Conservation (phyloP, 257 asterid genomes). For the Capsicum pubescens region DNA sequence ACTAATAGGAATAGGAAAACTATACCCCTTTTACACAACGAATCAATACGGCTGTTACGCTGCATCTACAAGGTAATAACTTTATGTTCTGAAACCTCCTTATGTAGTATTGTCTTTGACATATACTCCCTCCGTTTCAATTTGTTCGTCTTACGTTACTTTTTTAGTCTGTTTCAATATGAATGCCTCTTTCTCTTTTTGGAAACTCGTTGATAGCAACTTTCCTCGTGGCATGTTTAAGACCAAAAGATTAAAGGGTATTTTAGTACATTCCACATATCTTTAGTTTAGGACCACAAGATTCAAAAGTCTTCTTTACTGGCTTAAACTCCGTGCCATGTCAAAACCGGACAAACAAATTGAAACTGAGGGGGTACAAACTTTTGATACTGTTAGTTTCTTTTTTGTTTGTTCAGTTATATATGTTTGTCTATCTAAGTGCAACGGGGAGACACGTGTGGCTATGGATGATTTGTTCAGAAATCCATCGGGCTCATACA, state of each 20-base stretch:
- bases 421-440: conserved; percentile 40
- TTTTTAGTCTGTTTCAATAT: no score
- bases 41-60: neutral
- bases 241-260: no score
- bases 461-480: conserved; percentile 88
- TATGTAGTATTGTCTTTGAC: neutral
- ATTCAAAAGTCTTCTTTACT: no score
- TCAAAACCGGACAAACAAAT: no score
- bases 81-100: neutral
- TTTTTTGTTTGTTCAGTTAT: neutral
- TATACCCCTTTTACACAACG: neutral
- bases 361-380: neutral
- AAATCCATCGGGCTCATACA: conserved; percentile 76
- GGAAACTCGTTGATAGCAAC: no score
- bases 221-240: no score
- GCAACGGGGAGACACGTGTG: conserved; percentile 79
- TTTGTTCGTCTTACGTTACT: no score
- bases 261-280: no score
- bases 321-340: no score
- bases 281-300: no score
- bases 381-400: neutral
- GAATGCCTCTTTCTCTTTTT: no score
- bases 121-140: neutral
- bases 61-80: neutral
- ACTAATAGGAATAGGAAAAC: no score